Percentiles rank a stretch among this genome's conserved stretches.
phyloP scores from a whole-genome alignment of 768 basidiomycete species.

The Guyanaporus albipodus region DNA sequence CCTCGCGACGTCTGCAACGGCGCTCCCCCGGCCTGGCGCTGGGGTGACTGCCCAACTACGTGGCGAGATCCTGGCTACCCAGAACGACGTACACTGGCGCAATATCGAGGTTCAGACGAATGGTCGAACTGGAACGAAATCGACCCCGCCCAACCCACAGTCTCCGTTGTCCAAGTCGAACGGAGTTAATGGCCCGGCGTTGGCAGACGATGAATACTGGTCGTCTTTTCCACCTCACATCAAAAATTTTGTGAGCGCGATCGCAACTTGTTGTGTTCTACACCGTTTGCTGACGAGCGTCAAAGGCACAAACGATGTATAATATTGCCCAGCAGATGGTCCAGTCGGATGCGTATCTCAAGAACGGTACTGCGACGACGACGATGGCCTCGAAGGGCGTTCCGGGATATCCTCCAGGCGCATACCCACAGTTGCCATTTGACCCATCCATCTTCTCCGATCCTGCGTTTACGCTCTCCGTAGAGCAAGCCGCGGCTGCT shows the following conservation, averaged over 20 bases:
- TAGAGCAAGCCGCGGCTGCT: slow-evolving; percentile 45
- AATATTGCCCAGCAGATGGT: slow-evolving; percentile 66
- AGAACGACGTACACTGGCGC: slow-evolving; percentile 57
- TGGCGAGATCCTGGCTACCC: slow-evolving; percentile 56
- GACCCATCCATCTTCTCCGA: slow-evolving; percentile 53
- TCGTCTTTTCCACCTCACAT: slow-evolving; percentile 63
- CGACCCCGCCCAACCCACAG: slow-evolving; percentile 14
- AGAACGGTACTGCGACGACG: slow-evolving; percentile 33
- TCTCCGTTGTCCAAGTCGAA: slow-evolving; percentile 22
- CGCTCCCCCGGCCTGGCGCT: slow-evolving; percentile 30
- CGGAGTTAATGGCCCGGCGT: slow-evolving; percentile 16
- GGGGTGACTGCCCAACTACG: slow-evolving; percentile 40
- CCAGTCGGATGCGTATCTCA: slow-evolving; percentile 39
- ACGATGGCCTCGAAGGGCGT: slow-evolving; percentile 34
- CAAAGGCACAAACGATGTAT: slow-evolving; percentile 61
- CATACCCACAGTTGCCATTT: slow-evolving; percentile 42
- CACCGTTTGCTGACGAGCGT: slow-evolving; percentile 31
- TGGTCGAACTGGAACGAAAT: slow-evolving; percentile 25
- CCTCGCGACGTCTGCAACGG: slow-evolving; percentile 35
- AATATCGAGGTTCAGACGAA: slow-evolving; percentile 29
- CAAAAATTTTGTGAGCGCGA: slow-evolving; percentile 58
- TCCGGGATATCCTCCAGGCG: slow-evolving; percentile 39
- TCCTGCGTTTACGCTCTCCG: slow-evolving; percentile 47
- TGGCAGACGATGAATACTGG: slow-evolving; percentile 65
- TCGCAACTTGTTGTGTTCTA: slow-evolving; percentile 19